Percentiles rank a stretch among this genome's conserved stretches.
These are phyloP conservation scores for Urtica urens DNA, from an alignment of 306 rosid species.

Conservation along the genomic window DNA sequence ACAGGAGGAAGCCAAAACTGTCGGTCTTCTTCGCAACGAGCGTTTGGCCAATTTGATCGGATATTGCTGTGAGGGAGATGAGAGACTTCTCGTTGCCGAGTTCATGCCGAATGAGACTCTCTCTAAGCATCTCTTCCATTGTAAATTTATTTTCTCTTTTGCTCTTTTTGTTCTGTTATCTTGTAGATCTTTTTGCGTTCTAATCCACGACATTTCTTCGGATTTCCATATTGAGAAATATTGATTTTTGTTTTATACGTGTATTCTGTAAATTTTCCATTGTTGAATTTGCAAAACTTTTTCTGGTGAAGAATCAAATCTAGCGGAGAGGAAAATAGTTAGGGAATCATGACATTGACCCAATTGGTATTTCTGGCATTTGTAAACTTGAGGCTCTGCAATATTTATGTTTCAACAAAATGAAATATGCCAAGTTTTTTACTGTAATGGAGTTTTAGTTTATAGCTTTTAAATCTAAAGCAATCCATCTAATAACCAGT, in stretches of 20 bases:
- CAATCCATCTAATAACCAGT: too few relatives aligned
- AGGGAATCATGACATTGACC: not conserved
- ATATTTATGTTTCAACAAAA: not conserved
- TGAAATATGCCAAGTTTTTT: not conserved
- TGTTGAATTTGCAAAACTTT: not conserved
- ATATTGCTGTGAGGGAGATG: constrained; percentile 86
- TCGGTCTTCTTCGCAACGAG: constrained; percentile 70
- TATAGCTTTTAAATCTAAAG: too few relatives aligned
- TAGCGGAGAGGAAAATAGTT: not conserved
- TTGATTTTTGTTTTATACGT: too few relatives aligned
- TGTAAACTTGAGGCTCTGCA: not conserved
- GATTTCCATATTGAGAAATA: too few relatives aligned
- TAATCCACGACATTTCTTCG: too few relatives aligned
- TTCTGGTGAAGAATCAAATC: not conserved
- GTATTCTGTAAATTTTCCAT: too few relatives aligned
- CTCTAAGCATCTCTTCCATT: constrained; percentile 90
- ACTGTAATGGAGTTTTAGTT: not conserved
- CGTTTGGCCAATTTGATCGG: constrained; percentile 82
- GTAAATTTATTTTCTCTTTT: constrained; percentile 22
- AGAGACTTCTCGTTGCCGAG: constrained; percentile 88
- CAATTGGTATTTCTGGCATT: not conserved
- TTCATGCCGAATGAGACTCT: constrained; percentile 97
- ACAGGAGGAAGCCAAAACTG: constrained; percentile 87
- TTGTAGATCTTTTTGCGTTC: too few relatives aligned
- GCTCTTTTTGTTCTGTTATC: not conserved